phyloP scores from a whole-genome alignment of 331 rosid genomes.

The Stylosanthes scabra region DNA sequence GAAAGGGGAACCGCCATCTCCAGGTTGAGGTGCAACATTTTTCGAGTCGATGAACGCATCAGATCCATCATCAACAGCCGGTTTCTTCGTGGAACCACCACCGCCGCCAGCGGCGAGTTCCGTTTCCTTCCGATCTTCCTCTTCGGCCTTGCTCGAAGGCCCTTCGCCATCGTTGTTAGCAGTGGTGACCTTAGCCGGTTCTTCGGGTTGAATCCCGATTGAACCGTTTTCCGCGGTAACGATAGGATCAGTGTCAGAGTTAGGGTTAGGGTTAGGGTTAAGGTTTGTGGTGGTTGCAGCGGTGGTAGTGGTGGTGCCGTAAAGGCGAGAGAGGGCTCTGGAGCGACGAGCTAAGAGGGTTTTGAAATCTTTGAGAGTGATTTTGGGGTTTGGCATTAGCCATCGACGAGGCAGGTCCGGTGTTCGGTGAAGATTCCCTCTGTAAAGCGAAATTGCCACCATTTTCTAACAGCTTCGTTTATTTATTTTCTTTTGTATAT shows the following conservation, averaged over 20 bases:
- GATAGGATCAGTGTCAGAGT: constrained; percentile 21
- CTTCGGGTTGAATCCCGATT: constrained; percentile 30
- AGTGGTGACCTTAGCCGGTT: constrained; percentile 22
- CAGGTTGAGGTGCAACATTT: constrained; percentile 40
- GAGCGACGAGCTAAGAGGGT: constrained; percentile 82
- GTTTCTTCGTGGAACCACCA: constrained; percentile 40
- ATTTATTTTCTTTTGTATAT: not conserved
- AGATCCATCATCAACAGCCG: constrained; percentile 41
- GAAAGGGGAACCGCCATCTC: constrained; percentile 34
- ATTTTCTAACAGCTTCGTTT: constrained; percentile 36
- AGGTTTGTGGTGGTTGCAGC: constrained; percentile 43
- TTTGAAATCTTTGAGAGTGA: constrained; percentile 76
- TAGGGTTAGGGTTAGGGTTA: constrained; percentile 42
- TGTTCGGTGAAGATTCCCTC: constrained; percentile 94
- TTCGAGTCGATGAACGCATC: constrained; percentile 39
- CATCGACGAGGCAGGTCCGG: constrained; percentile 90
- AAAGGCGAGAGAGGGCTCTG: constrained; percentile 69
- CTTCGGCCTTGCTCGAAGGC: constrained; percentile 42
- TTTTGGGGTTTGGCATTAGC: constrained; percentile 85
- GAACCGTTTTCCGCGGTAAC: constrained; percentile 34
- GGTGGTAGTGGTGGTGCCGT: constrained; percentile 38
- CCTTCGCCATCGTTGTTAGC: constrained; percentile 47
- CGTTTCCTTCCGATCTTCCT: constrained; percentile 38
- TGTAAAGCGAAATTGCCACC: constrained; percentile 95
- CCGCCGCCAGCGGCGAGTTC: constrained; percentile 42